phyloP scores from a whole-genome alignment of 2,329 filamentous ascomycete genomes.

The Botrytis aclada region DNA sequence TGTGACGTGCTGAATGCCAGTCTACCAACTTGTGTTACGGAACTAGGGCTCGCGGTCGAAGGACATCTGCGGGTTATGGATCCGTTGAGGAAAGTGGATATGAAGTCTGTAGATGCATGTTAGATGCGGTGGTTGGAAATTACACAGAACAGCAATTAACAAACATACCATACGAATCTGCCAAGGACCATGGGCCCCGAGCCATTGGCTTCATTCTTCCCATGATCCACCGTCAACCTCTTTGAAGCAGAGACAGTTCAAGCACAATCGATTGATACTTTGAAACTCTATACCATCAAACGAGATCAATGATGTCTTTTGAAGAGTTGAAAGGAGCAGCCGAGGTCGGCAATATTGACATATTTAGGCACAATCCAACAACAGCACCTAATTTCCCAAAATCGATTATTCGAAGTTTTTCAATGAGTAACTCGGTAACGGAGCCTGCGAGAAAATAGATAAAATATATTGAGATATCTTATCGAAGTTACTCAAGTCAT shows the following conservation, averaged over 20 bases:
- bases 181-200: slow-evolving; percentile 32
- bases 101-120: slow-evolving; percentile 31
- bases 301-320: not conserved
- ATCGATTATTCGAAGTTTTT: not conserved
- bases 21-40: slow-evolving; percentile 16
- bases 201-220: slow-evolving; percentile 21
- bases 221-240: slow-evolving; percentile 21
- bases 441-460: not conserved
- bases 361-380: slow-evolving; percentile 11
- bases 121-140: slow-evolving; percentile 11
- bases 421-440: not conserved
- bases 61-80: slow-evolving; percentile 7
- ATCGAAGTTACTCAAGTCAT: not conserved
- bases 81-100: slow-evolving; percentile 32
- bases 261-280: not conserved
- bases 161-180: slow-evolving; percentile 37
- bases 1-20: slow-evolving; percentile 20
- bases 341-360: slow-evolving; percentile 3
- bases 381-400: not conserved
- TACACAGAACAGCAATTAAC: not conserved
- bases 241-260: not conserved
- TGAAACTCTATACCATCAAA: not conserved
- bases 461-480: not conserved
- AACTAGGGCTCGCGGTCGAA: not conserved
- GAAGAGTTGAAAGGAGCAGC: not conserved